phyloP scores from a whole-genome alignment of 2,329 filamentous ascomycete genomes.

The Zymoseptoria pseudotritici region DNA sequence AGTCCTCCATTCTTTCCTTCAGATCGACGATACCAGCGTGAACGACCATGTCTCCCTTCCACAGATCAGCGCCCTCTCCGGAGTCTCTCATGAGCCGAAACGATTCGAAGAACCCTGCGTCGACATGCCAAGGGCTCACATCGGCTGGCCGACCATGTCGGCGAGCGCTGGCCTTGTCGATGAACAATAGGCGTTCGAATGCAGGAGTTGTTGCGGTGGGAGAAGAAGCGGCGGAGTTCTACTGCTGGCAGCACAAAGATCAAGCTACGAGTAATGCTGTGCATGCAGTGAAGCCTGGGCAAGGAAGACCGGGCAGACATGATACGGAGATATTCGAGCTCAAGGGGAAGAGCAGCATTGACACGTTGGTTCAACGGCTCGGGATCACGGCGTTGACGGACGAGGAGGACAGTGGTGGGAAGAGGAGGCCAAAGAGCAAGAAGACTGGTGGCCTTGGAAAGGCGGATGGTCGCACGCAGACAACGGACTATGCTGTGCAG shows the following conservation, averaged over 20 bases:
- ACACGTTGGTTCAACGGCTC: conserved; percentile 74
- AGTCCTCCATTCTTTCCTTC: background rate
- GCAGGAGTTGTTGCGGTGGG: conserved; percentile 36
- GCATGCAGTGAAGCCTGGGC: conserved; percentile 7
- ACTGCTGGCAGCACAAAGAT: conserved; percentile 93
- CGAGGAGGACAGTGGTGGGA: conserved; percentile 5
- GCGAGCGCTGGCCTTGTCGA: conserved; percentile 51
- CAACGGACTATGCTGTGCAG: background rate
- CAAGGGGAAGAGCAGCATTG: conserved; percentile 67
- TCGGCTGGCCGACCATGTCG: conserved; percentile 76
- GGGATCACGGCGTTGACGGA: conserved; percentile 37
- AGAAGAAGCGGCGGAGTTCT: conserved; percentile 56
- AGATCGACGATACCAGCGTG: background rate
- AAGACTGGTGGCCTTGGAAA: background rate
- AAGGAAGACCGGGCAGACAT: conserved; percentile 12
- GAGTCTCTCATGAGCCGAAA: conserved; percentile 70
- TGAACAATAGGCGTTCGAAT: conserved; percentile 1
- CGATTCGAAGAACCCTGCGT: conserved; percentile 76
- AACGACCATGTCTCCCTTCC: background rate
- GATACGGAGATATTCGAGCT: conserved; percentile 47
- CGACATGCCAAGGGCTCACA: conserved; percentile 85
- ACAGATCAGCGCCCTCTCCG: conserved; percentile 38
- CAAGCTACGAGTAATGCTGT: conserved; percentile 51
- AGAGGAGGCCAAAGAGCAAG: conserved; percentile 3
- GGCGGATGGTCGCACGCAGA: background rate